These are phyloP conservation scores for Sugiyamaella lignohabitans DNA, from an alignment of 805 yeast genomes.

Conservation along the genomic window DNA sequence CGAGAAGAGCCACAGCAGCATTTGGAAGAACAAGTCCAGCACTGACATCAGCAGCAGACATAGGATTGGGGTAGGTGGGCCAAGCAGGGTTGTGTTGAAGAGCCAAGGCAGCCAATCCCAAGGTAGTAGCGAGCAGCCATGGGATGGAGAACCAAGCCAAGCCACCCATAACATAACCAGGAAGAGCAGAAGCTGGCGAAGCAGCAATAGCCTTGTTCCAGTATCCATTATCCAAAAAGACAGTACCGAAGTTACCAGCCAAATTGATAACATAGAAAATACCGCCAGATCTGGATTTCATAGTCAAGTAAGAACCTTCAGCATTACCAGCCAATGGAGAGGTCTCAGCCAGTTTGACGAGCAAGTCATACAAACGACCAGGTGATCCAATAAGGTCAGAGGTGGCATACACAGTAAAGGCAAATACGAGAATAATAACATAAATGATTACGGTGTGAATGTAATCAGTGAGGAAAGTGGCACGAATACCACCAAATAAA, in stretches of 20 bases:
- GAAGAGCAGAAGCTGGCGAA: conserved; percentile 74
- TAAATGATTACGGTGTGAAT: conserved; percentile 75
- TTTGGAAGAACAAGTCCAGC: conserved; percentile 67
- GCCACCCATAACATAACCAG: conserved; percentile 86
- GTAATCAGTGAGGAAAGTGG: conserved; percentile 75
- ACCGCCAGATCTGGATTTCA: conserved; percentile 81
- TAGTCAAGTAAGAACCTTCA: conserved; percentile 80
- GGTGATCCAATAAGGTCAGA: conserved; percentile 72
- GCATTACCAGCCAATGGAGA: conserved; percentile 75
- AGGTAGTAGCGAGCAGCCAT: conserved; percentile 69
- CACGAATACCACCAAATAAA: conserved; percentile 74
- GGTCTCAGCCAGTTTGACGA: conserved; percentile 48
- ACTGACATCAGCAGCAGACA: conserved; percentile 61
- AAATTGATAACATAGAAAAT: conserved; percentile 83
- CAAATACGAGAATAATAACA: conserved; percentile 71
- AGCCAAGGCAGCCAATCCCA: conserved; percentile 81
- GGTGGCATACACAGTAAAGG: conserved; percentile 73
- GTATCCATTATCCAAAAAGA: conserved; percentile 79
- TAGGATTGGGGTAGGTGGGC: conserved; percentile 70
- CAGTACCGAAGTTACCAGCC: conserved; percentile 87
- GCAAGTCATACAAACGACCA: conserved; percentile 65
- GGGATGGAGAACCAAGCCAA: conserved; percentile 91
- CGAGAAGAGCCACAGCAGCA: conserved; percentile 78
- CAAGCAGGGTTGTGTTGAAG: conserved; percentile 62
- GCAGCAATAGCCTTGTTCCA: conserved; percentile 88